Evolutionary conservation across 768 basidiomycete species (phyloP), one percentile per base, ranked within the genome.

Genomic region (Suillus fuscotomentosus): DNA sequence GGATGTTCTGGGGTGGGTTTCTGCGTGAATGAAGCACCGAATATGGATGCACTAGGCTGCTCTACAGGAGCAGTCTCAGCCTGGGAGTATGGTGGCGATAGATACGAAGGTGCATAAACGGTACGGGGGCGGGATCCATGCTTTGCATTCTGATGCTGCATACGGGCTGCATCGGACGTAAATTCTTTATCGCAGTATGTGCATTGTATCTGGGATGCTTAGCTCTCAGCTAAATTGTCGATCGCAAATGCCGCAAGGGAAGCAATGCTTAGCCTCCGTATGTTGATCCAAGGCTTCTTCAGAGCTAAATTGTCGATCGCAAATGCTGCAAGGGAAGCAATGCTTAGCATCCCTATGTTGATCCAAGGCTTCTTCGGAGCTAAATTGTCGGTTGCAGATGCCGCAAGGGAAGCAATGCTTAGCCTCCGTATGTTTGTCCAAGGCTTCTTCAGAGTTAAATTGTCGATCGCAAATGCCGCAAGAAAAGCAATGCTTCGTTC

Each of bases 311-410:
- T 36, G 8, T 36, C 36, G 6, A 36, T 36, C 36, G 36, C 36
- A 36, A 9, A 36, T 36, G 36, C 36, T 1, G 36, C 8, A 36
- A 20, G 61, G 3, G 27, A 31, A 31, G 27, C 27, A 0, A 6
- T 72, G 71, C 38, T 62, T 65, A 5, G 67, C 63, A 0, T 41
- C 5, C 15, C 66, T 48, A 17, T 73, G 72, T 15, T 65, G 55
- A 9, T 64, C 24, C 1, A 36, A 9, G 7, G 36, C 36, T 36
- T 9, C 36, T 9, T 36, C 7, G 1, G 36, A 36, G 36, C 8
- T 7, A 9, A 36, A 36, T 36, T 36, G 7, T 36, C 36, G 6
- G 9, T 36, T 8, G 36, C 36, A 36, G 2, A 36, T 36, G 36
- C 36, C 1, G 36, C 7, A 36, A 20, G 61, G 27, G 27, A 27